phyloP scores from a whole-genome alignment of 2,329 filamentous ascomycete species.

The Apiospora phragmitis region DNA sequence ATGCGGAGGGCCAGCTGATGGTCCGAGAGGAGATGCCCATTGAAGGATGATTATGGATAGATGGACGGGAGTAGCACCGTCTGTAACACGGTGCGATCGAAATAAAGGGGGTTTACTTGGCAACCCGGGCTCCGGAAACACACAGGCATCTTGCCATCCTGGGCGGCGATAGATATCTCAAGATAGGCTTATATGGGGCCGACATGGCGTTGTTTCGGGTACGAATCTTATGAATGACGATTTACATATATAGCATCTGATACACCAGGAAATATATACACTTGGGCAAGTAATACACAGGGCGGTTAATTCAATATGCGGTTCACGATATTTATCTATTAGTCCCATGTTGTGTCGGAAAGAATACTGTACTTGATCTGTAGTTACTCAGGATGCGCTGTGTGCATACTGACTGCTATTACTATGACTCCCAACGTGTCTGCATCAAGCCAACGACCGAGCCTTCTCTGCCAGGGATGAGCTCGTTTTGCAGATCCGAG shows the following conservation, averaged over 20 bases:
- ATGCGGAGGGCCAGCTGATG: conserved; percentile 16
- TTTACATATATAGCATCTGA: neutral
- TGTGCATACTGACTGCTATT: neutral
- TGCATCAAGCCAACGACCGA: too few species aligned
- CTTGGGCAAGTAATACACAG: neutral
- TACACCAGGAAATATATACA: neutral
- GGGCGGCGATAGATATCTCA: neutral
- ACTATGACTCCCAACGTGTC: neutral
- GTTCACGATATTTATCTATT: neutral
- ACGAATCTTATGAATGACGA: neutral
- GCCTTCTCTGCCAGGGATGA: too few species aligned
- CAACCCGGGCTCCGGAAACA: neutral
- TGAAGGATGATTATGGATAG: conserved; percentile 11
- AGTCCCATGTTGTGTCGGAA: neutral
- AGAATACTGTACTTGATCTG: too few species aligned
- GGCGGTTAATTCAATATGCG: neutral
- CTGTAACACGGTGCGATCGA: neutral
- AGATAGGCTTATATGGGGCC: neutral
- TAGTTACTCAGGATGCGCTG: neutral
- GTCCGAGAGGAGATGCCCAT: conserved; percentile 26
- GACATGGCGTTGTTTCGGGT: neutral
- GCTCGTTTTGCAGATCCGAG: too few species aligned
- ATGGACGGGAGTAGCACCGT: neutral
- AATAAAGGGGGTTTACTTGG: neutral
- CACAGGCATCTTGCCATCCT: neutral